Base-by-base conservation (phyloP, 768 basidiomycete genomes). In the Lactarius akahatsu region DNA sequence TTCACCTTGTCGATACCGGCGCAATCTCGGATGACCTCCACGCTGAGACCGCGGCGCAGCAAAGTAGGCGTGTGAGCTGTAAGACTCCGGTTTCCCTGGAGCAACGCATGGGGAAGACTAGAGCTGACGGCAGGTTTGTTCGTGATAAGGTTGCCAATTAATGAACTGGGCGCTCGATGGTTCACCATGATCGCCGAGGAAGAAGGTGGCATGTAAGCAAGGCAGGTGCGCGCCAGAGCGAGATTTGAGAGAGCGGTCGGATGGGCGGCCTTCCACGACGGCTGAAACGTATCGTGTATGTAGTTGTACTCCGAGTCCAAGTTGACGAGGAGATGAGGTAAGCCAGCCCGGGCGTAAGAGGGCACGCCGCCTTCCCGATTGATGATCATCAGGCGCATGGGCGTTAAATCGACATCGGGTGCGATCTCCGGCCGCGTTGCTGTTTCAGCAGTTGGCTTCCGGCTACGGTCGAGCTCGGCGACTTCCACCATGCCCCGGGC, bases 111-210 rank as follows among this genome's bases (percentile, higher is more conserved):
- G 55, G 97, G 96, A 40, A 99, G 83, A 71, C 94, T 96, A 3
- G 96, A 96, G 72, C 93, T 96, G 66, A 96, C 87, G 9, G 94
- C 94, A 3, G 97, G 97, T 74, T 95, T 96, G 76, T 99, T 99
- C 38, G 96, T 99, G 74, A 99, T 96, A 32, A 99, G 84, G 77
- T 98, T 98, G 56, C 87, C 96, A 72, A 99, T 98, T 68, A 99
- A 85, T 2, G 93, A 93, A 67, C 92, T 93, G 0, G 95, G 92
- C 1, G 95, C 96, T 59, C 95, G 92, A 78, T 99, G 97, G 16
- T 94, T 96, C 58, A 98, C 97, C 87, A 99, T 91, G 70, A 98
- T 82, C 15, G 95, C 97, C 18, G 95, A 97, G 2, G 96, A 94
- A 3, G 91, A 85, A 8, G 90, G 85, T 1, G 97, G 97, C 92